Base-by-base conservation (phyloP, 345 rosid genomes). In the Lumnitzera racemosa region DNA sequence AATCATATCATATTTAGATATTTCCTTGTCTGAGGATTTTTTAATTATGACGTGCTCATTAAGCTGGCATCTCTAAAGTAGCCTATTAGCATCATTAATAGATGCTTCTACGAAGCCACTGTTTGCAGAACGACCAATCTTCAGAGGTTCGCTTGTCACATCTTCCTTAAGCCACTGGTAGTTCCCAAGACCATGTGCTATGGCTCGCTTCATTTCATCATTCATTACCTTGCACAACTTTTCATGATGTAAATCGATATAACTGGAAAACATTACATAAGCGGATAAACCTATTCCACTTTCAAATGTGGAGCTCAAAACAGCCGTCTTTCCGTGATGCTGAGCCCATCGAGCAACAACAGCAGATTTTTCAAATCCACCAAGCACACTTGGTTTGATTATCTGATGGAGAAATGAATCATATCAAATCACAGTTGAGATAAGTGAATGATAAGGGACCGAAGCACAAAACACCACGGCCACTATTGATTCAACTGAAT, bases 111-210 rank as follows among this genome's bases (percentile, higher is more conserved):
- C 31, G 60, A 63, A 75, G 47, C 89, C 83, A 61, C 76, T 81
- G 61, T 54, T 52, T 11, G 74, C 80, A 70, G 78, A 71, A 53
- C 55, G 70, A 49, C 52, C 69, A 69, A 92, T 78, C 68, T 81
- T 79, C 48, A 92, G 74, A 58, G 74, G 74, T 68, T 64, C 59
- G 59, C 75, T 63, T 70, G 84, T 66, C 63, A 87, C 80, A 69
- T 92, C 96, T 78, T 89, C 87, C 66, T 76, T 69, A 66, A 92
- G 90, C 98, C 96, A 92, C 65, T 57, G 63, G 56, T 82, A 89
- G 47, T 96, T 92, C 67, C 96, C 98, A 67, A 92, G 89, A 67
- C 98, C 96, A 72, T 92, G 98, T 62, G 92, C 89, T 51, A 87
- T 65, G 55, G 76, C 53, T 63, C 82, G 66, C 57, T 71, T 51